Conservation (phyloP, 768 basidiomycete genomes). For the Mycena galericulata region DNA sequence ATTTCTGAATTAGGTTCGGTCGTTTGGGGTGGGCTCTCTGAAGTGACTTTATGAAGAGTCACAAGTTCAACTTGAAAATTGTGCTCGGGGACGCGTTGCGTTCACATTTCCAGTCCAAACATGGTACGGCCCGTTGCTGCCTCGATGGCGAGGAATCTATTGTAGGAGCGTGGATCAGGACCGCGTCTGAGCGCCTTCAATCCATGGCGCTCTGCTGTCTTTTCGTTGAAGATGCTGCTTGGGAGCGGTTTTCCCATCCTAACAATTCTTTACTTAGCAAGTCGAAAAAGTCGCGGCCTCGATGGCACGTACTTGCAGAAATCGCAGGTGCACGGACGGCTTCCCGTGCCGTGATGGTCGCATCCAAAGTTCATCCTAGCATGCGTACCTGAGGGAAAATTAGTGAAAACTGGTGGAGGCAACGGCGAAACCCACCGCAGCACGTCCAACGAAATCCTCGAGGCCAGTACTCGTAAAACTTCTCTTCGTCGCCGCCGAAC, state of each 20-base stretch:
- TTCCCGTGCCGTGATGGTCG: constrained; percentile 41
- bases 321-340: constrained; percentile 50
- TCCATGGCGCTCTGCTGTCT: constrained; percentile 43
- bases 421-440: constrained; percentile 39
- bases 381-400: constrained; percentile 33
- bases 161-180: constrained; percentile 48
- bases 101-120: constrained; percentile 44
- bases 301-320: constrained; percentile 48
- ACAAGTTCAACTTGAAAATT: too few species aligned
- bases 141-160: constrained; percentile 34
- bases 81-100: too few species aligned
- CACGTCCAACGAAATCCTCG: constrained; percentile 54
- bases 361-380: constrained; percentile 11
- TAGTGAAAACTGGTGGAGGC: background rate
- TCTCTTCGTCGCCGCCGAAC: constrained; percentile 43
- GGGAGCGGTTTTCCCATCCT: constrained; percentile 52
- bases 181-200: constrained; percentile 45
- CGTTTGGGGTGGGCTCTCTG: too few species aligned
- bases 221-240: constrained; percentile 43
- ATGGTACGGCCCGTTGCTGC: constrained; percentile 37
- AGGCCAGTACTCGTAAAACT: constrained; percentile 45
- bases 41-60: too few species aligned
- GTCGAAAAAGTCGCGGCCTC: background rate
- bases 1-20: too few species aligned
- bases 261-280: background rate